Base-by-base conservation (phyloP, 129 eudicot genomes). In the Chrysanthemum lavandulifolium region DNA sequence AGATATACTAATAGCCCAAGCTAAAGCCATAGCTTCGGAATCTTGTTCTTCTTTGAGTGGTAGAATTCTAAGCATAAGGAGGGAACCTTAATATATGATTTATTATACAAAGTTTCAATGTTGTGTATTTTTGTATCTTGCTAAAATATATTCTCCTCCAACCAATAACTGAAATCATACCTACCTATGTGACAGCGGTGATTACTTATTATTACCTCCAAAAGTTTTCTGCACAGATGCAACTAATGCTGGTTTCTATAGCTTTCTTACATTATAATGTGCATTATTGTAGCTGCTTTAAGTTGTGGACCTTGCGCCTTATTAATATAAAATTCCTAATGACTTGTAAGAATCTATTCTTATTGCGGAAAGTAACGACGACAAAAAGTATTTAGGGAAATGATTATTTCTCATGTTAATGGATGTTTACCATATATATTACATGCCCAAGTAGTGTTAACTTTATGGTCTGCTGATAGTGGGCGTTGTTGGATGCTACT, bases 391-490 rank as follows among this genome's bases (percentile, higher is more conserved):
- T 67, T 61, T 53, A 61, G 51, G 29, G 64, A 6, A 19, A 50
- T 52, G 53, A 23, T 60, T 56, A 55, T 57, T 75, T 61, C 74
- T 78, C 73, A 73, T 69, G 61, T 59, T 73, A 65, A 49, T 82
- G 83, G 13, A 82, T 68, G 66, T 56, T 50, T 69, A 78, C 83
- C 80, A 68, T 31, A 73, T 68, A 57, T 27, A 36, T 72, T 76
- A 48, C 49, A 45, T 68, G 25, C 5, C 52, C 10, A 31, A 73
- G 40, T 75, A 16, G 9, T 69, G 56, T 61, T 0, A 57, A 57
- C 71, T 70, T 82, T 64, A 61, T 72, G 65, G 74, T 61, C 75
- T 40, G 82, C 65, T 78, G 29, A 14, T 68, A 78, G 71, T 78
- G 80, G 62, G 6, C 58, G 27, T 71, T 71, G 16, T 45, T 51